Base-by-base conservation (phyloP, 2,329 filamentous ascomycete species). In the Diaporthe destruens region DNA sequence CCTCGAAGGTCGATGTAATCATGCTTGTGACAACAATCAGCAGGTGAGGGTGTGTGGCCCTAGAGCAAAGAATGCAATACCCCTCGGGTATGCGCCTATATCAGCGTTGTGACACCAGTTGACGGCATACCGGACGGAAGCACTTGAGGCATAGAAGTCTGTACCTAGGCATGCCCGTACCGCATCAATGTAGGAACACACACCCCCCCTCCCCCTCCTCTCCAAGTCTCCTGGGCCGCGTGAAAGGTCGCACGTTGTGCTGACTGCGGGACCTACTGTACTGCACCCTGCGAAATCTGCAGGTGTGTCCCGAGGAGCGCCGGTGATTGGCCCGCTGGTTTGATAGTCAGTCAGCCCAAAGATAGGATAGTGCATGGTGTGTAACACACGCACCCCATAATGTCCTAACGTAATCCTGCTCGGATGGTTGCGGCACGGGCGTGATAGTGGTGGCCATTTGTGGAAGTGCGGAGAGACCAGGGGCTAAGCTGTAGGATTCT, bases 241-340 rank as follows among this genome's bases (percentile, higher is more conserved):
- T 20, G 51, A 53, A 29, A 29, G 67, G 67, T 69, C 54, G 55
- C 67, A 69, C 67, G 67, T 69, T 69, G 54, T 69, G 67, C 55
- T 69, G 55, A 69, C 42, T 39, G 67, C 67, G 67, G 55, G 67
- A 69, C 67, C 67, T 69, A 69, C 55, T 69, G 67, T 69, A 59
- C 54, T 59, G 29, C 54, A 51, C 9, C 54, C 54, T 69, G 55
- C 67, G 39, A 69, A 69, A 39, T 51, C 44, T 61, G 42, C 53
- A 53, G 39, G 54, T 53, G 56, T 8, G 55, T 18, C 39, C 18
- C 47, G 23, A 42, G 8, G 55, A 20, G 25, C 9, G 14, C n/a
- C n/a, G 55, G 16, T 44, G 18, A 70, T 70, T 70, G 67, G 68
- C 25, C 47, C n/a, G 7, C 44, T 32, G 47, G 23, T 23, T 29